Base-by-base conservation (phyloP, 1,284 basidiomycete species). In the Cystobasidiaceae sp. region DNA sequence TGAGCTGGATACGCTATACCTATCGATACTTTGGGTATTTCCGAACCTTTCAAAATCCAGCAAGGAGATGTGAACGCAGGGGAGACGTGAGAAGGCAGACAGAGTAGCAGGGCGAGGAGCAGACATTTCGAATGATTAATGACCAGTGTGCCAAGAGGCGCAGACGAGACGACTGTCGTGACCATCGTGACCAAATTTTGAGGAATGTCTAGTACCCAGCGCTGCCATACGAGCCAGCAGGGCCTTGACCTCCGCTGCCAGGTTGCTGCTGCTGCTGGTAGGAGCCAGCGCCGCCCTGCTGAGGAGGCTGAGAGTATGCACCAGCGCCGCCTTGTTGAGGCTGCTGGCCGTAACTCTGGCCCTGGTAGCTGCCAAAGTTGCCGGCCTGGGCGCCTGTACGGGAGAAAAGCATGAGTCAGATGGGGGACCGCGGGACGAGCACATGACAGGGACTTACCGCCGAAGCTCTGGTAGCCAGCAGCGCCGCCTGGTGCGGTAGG, bases 371-470 rank as follows among this genome's bases (percentile, higher is more conserved):
- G 45, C 44, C 56, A 13, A 23, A 39, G 60, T 52, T 41, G n/a
- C 60, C 60, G 15, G 49, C 60, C 32, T 62, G 60, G 34, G 60
- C 60, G 54, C 60, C 60, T 41, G n/a, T n/a, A n/a, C n/a, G n/a
- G 8, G 5, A 30, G 4, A 13, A 4, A 30, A 39, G 4, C 15
- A 25, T 17, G 17, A n/a, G n/a, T n/a, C n/a, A n/a, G n/a, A n/a
- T n/a, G n/a, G n/a, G n/a, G n/a, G n/a, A n/a, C n/a, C n/a, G 4
- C 17, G 25, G 5, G 21, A 32, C 3, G n/a, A 28, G 23, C 25
- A 9, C 17, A 23, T 23, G n/a, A 30, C 7, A 27, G 49, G 7
- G 49, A 8, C 61, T 21, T 55, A 64, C 60, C 58, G 13, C 58
- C 60, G 32, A 52, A 62, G 43, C 27, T 39, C 11, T 39, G 28